Conservation (phyloP, 768 basidiomycete genomes). For the Boletus reticuloceps region DNA sequence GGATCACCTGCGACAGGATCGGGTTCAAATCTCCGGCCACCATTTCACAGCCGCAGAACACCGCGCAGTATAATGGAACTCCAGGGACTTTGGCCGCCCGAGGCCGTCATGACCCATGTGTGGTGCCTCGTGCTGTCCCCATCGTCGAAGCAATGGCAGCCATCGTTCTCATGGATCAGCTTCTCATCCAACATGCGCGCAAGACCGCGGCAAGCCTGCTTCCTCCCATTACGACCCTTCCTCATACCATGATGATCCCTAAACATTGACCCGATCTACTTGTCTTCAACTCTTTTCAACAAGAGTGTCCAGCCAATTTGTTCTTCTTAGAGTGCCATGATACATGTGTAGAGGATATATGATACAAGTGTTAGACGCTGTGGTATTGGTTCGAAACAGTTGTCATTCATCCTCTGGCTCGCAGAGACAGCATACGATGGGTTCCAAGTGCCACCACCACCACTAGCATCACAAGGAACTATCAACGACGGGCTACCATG, state of each 20-base stretch:
- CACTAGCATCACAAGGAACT: conserved; percentile 63
- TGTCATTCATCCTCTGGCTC: conserved; percentile 51
- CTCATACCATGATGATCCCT: conserved; percentile 86
- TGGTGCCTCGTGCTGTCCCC: conserved; percentile 94
- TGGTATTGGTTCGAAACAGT: background rate
- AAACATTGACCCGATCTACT: conserved; percentile 16
- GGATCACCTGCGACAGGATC: conserved; percentile 51
- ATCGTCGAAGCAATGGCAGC: conserved; percentile 99
- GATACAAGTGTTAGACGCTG: conserved; percentile 10
- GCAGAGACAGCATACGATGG: conserved; percentile 61
- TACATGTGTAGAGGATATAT: conserved; percentile 5
- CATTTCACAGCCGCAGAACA: conserved; percentile 87
- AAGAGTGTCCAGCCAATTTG: background rate
- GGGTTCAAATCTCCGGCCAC: conserved; percentile 99
- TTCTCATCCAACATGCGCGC: conserved; percentile 87
- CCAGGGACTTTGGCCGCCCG: conserved; percentile 84
- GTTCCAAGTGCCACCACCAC: conserved; percentile 82
- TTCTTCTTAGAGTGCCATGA: background rate
- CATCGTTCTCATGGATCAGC: conserved; percentile 91
- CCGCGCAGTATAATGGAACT: conserved; percentile 92
- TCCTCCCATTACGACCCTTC: conserved; percentile 85
- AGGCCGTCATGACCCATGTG: conserved; percentile 96
- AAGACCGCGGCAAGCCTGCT: conserved; percentile 69
- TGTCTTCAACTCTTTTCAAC: background rate
- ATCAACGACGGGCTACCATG: background rate